These are phyloP conservation scores for Pleurotus tuber-regium DNA, from an alignment of 768 basidiomycete species.

Conservation along the genomic window DNA sequence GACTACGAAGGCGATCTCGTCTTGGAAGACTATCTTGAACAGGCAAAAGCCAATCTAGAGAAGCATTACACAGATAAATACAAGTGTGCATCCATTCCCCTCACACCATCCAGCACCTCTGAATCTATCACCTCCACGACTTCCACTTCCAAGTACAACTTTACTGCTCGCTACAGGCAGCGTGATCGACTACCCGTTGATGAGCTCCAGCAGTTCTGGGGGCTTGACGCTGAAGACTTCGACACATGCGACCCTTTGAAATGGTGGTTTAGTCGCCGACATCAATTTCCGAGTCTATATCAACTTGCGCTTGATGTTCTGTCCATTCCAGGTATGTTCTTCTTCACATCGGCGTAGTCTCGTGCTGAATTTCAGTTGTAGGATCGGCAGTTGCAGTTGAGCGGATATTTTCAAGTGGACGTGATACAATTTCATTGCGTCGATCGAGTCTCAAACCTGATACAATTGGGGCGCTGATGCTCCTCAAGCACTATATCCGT, in stretches of 20 bases:
- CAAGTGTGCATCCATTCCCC: not conserved
- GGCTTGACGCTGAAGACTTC: conserved; percentile 13
- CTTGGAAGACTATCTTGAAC: conserved; percentile 17
- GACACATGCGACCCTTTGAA: conserved; percentile 15
- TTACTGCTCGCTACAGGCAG: not conserved
- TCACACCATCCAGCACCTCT: not conserved
- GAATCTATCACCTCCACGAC: not conserved
- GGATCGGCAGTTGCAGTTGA: conserved; percentile 34
- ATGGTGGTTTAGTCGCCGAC: conserved; percentile 19
- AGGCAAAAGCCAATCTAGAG: conserved; percentile 11
- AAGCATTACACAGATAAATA: conserved; percentile 14
- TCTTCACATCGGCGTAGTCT: not conserved
- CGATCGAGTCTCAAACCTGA: conserved; percentile 26
- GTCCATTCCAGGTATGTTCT: conserved; percentile 18
- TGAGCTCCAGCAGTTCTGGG: conserved; percentile 18
- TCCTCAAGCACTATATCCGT: conserved; percentile 19
- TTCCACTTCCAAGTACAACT: not conserved
- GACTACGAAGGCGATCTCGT: conserved; percentile 22
- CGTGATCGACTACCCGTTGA: not conserved
- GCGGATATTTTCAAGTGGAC: conserved; percentile 29
- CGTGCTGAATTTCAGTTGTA: conserved; percentile 13
- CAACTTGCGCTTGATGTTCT: conserved; percentile 18
- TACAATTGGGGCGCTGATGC: conserved; percentile 27
- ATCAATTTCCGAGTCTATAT: conserved; percentile 19
- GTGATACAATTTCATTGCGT: conserved; percentile 29